These are phyloP conservation scores for Galerina marginata DNA, from an alignment of 768 basidiomycete genomes.

Conservation along the genomic window DNA sequence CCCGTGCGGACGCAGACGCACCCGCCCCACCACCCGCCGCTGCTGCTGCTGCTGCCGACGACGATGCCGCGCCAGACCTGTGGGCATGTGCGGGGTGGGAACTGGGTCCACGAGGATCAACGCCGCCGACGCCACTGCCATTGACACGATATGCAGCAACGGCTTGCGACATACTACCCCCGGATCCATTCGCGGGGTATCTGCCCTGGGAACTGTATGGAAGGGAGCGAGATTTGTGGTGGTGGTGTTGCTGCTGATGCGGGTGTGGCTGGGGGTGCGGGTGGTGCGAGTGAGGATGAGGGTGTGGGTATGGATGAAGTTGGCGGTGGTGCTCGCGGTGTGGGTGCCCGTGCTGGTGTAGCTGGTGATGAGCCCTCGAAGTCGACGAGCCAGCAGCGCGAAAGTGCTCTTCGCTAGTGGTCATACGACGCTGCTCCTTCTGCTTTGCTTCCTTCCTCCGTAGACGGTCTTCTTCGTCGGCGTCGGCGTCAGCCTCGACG, in stretches of 20 bases:
- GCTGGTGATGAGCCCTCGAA: conserved; percentile 7
- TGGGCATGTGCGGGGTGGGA: too few relatives aligned
- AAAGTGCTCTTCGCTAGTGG: conserved; percentile 20
- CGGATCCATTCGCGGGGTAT: not conserved
- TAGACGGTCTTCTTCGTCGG: conserved; percentile 14
- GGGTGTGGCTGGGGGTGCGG: not conserved
- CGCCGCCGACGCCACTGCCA: not conserved
- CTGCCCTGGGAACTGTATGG: not conserved
- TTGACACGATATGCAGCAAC: conserved; percentile 2
- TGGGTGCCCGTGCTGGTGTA: not conserved
- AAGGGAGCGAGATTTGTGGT: not conserved
- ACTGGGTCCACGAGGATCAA: too few relatives aligned
- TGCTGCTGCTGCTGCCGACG: too few relatives aligned
- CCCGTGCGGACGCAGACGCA: not conserved
- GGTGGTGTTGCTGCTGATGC: conserved; percentile 3
- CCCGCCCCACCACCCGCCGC: too few relatives aligned
- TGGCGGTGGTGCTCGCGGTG: too few relatives aligned
- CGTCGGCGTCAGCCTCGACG: conserved; percentile 26
- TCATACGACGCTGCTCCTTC: not conserved
- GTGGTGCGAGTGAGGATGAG: not conserved
- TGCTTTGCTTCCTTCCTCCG: conserved; percentile 21
- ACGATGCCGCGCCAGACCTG: too few relatives aligned
- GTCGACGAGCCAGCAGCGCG: conserved; percentile 11
- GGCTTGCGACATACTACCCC: conserved; percentile 22
- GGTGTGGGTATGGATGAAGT: not conserved